Percentiles rank a stretch among this genome's conserved stretches.
Evolutionary conservation across 345 rosid species (phyloP).

Genomic region (Anacardium occidentale): DNA sequence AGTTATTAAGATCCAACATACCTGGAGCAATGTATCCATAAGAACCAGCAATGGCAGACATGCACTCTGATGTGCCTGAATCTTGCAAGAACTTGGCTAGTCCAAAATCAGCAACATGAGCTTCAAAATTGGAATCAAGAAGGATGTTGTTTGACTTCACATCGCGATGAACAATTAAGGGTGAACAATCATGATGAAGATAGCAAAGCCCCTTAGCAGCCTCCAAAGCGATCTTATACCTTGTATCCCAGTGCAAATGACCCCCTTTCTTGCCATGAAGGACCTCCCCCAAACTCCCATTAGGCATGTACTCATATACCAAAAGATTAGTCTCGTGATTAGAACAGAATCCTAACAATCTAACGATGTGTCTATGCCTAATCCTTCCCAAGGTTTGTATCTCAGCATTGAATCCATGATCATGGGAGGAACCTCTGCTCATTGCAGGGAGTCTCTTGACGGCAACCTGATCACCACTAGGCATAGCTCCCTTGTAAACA

Average conservation of each 20-base stretch:
- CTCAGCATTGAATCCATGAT: slow-evolving; percentile 95
- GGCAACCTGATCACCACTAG: slow-evolving; percentile 76
- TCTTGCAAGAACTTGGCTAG: slow-evolving; percentile 91
- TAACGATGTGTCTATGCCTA: slow-evolving; percentile 81
- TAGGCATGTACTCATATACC: slow-evolving; percentile 88
- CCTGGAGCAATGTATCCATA: slow-evolving; percentile 97
- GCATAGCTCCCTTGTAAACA: slow-evolving; percentile 78
- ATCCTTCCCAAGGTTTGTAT: slow-evolving; percentile 90
- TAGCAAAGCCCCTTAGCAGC: slow-evolving; percentile 89
- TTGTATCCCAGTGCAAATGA: slow-evolving; percentile 82
- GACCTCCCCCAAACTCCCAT: slow-evolving; percentile 88
- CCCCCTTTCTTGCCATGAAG: slow-evolving; percentile 93
- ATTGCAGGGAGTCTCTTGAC: slow-evolving; percentile 77
- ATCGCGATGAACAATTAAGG: slow-evolving; percentile 79
- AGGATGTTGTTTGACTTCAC: slow-evolving; percentile 89
- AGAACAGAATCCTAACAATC: slow-evolving; percentile 79
- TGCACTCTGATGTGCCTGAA: slow-evolving; percentile 88
- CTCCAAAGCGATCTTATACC: slow-evolving; percentile 82
- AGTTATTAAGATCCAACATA: slow-evolving; percentile 26
- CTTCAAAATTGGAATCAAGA: slow-evolving; percentile 77
- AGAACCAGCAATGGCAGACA: slow-evolving; percentile 98
- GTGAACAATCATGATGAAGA: slow-evolving; percentile 88
- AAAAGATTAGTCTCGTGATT: slow-evolving; percentile 89
- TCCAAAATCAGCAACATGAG: slow-evolving; percentile 96
- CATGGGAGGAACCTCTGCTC: slow-evolving; percentile 89